Base-by-base conservation (phyloP, 768 basidiomycete species). In the Tylopilus plumbeoviolaceoides region DNA sequence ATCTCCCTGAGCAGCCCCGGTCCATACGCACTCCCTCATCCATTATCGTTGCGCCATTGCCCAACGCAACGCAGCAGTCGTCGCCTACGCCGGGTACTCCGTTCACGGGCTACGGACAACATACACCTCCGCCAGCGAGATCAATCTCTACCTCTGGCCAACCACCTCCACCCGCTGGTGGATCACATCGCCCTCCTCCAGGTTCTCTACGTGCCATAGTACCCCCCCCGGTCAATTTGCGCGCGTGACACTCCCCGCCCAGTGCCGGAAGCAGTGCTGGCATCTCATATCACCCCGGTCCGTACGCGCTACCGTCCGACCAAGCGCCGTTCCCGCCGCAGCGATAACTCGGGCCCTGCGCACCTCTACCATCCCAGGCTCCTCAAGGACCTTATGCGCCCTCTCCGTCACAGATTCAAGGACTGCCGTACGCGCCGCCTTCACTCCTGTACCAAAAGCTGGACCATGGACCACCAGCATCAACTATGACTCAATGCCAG, bases 191-290 rank as follows among this genome's bases (percentile, higher is more conserved):
- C 27, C 8, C 27, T 28, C 27, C 78, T 15, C 75, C 76, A 17
- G 71, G 67, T 23, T 65, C 67, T 33, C 63, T 57, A n/a, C n/a
- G n/a, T n/a, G n/a, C 61, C 25, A 57, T 61, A 2, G 65, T 61
- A 3, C 75, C 71, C 23, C 65, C 36, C 54, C 57, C n/a, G 61
- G 53, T 35, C 67, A 69, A 5, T 75, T 75, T 52, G 61, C 65
- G 4, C 74, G 68, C n/a, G 72, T 68, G 9, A 72, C 76, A 11
- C 76, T n/a, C 78, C 3, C 74, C 78, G 7, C 75, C 76, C n/a
- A 68, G 65, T 39, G 61, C 58, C 48, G n/a, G 55, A 17, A 39
- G 58, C 33, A 40, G 62, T 15, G 15, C 66, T 62, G 38, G 66
- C 59, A 14, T 67, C 55, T 12, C 71, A 7, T 72, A 64, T 17